Conservation (phyloP, 2,329 filamentous ascomycete genomes). For the Clathrospora elynae region DNA sequence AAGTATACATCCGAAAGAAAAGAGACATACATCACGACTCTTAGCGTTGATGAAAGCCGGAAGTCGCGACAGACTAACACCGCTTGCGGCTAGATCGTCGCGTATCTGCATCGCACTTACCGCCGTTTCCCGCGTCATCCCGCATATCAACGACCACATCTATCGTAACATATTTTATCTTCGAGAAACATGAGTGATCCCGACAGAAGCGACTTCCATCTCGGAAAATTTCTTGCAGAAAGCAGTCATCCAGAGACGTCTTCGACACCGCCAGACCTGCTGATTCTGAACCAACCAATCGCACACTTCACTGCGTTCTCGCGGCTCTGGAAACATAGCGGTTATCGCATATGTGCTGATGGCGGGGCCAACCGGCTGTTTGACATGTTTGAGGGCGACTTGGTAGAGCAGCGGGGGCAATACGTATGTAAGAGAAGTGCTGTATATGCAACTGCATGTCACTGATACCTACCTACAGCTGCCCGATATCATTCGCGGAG, state of each 20-base stretch:
- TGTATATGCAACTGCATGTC: neutral
- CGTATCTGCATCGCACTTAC: constrained; percentile 14
- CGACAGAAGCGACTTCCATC: constrained; percentile 24
- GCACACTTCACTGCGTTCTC: constrained; percentile 56
- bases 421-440: constrained; percentile 35
- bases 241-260: constrained; percentile 22
- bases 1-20: neutral
- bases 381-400: constrained; percentile 51
- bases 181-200: constrained; percentile 19
- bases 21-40: neutral
- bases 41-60: neutral
- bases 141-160: constrained; percentile 4
- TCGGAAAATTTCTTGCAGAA: constrained; percentile 36
- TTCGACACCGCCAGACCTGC: constrained; percentile 40
- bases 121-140: constrained; percentile 1
- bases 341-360: constrained; percentile 79
- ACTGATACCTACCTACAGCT: constrained; percentile 33
- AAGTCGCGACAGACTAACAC: constrained; percentile 7
- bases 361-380: constrained; percentile 83
- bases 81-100: constrained; percentile 8
- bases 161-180: neutral
- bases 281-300: constrained; percentile 54
- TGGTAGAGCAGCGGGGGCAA: constrained; percentile 25
- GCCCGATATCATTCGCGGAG: constrained; percentile 75
- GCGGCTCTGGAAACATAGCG: constrained; percentile 59